Percentiles rank a stretch among this genome's conserved stretches.
These are phyloP conservation scores for Paracorniculantispora psalliotae DNA, from an alignment of 2,329 filamentous ascomycete species.

Conservation along the genomic window DNA sequence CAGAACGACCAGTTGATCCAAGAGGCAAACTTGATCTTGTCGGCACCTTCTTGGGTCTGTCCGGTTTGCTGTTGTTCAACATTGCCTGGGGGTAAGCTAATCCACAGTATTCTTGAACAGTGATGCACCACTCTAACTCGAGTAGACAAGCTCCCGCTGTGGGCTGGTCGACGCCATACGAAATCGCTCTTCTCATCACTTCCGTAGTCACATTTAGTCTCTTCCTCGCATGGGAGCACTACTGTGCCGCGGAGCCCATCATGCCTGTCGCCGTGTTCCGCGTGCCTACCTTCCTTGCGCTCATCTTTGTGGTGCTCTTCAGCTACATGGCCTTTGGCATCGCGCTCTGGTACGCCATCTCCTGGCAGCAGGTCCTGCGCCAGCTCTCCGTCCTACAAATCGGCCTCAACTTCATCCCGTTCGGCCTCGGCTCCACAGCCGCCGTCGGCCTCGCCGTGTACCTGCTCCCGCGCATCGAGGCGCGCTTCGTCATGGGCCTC, in stretches of 20 bases:
- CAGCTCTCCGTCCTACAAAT: constrained; percentile 35
- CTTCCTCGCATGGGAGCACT: constrained; percentile 40
- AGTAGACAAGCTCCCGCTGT: constrained; percentile 36
- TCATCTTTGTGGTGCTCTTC: constrained; percentile 40
- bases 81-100: constrained; percentile 45
- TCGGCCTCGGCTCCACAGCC: constrained; percentile 33
- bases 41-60: constrained; percentile 34
- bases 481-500: constrained; percentile 43
- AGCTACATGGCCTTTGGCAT: constrained; percentile 45
- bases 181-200: constrained; percentile 33
- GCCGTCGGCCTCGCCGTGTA: constrained; percentile 39
- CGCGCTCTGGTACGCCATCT: constrained; percentile 43
- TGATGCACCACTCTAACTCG: constrained; percentile 19
- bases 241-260: constrained; percentile 35
- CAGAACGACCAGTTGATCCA: constrained; percentile 21
- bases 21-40: constrained; percentile 27
- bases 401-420: constrained; percentile 33
- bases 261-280: constrained; percentile 41
- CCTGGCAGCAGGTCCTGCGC: constrained; percentile 40
- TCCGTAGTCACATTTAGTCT: constrained; percentile 25
- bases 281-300: constrained; percentile 37
- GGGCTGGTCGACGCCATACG: constrained; percentile 40
- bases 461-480: constrained; percentile 41
- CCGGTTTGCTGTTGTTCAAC: constrained; percentile 42
- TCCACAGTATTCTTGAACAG: background rate